A percentile compares a stretch with the other conserved stretches of the same genome.
Evolutionary conservation across 768 basidiomycete genomes (phyloP).

Genomic region (Omphalotus guepiniiformis): DNA sequence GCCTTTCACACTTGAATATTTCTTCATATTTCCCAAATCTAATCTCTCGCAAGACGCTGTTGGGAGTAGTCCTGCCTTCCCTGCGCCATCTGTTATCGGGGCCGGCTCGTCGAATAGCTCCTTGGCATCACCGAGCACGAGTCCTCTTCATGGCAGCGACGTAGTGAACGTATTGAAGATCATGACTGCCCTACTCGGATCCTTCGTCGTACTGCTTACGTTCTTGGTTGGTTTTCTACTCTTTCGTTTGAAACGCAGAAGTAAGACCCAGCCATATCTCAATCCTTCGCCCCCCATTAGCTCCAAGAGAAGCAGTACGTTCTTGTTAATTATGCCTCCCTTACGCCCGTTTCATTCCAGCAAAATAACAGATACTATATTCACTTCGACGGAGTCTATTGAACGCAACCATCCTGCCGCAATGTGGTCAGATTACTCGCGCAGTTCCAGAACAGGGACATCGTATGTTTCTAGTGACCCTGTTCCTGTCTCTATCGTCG

Average conservation of each 20-base stretch:
- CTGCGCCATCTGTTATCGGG: constrained; percentile 2
- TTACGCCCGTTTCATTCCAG: background rate
- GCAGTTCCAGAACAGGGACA: too few relatives aligned
- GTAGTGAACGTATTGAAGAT: too few relatives aligned
- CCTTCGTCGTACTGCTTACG: constrained; percentile 17
- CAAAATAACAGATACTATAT: background rate
- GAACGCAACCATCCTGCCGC: background rate
- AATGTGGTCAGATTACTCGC: too few relatives aligned
- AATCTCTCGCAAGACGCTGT: constrained; percentile 1
- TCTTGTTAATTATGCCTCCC: background rate
- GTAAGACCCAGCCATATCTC: background rate
- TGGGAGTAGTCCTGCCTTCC: background rate
- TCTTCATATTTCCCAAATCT: constrained; percentile 33
- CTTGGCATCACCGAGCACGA: background rate
- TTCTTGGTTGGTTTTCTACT: constrained; percentile 10
- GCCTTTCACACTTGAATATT: constrained; percentile 38
- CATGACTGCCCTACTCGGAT: constrained; percentile 24
- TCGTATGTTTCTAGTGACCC: too few relatives aligned
- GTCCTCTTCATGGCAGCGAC: constrained; percentile 6
- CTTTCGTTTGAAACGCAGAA: background rate
- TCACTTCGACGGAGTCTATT: constrained; percentile 1
- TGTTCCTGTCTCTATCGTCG: too few relatives aligned
- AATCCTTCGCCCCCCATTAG: background rate
- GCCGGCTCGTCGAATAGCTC: background rate
- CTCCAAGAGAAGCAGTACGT: background rate